phyloP scores from a whole-genome alignment of 306 rosid species.

The Styphnolobium japonicum region DNA sequence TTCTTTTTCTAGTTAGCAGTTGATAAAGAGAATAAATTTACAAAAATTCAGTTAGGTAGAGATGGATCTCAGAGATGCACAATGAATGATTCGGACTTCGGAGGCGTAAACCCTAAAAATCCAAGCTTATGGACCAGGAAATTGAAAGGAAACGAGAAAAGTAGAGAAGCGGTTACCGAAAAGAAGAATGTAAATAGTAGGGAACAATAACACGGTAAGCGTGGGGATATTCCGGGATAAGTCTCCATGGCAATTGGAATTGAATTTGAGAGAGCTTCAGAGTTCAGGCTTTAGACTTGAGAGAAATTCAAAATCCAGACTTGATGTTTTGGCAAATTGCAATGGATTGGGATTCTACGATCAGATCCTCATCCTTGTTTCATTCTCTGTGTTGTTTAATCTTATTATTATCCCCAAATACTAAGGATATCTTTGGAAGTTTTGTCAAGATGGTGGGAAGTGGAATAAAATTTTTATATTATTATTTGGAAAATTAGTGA shows the following conservation, averaged over 20 bases:
- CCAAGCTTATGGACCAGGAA: too few relatives aligned
- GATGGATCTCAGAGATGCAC: conserved; percentile 30
- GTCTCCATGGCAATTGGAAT: conserved; percentile 12
- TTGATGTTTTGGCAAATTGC: too few relatives aligned
- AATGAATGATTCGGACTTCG: too few relatives aligned
- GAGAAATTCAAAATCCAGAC: too few relatives aligned
- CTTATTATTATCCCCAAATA: too few relatives aligned
- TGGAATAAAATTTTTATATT: too few relatives aligned
- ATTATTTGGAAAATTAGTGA: too few relatives aligned
- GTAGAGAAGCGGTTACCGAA: conserved; percentile 35
- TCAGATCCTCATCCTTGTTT: neutral
- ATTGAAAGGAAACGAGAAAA: neutral
- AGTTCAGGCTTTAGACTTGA: too few relatives aligned
- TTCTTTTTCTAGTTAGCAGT: neutral
- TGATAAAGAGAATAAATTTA: neutral
- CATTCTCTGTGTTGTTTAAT: too few relatives aligned
- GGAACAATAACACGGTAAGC: conserved; percentile 25
- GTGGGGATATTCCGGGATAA: neutral
- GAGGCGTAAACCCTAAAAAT: conserved; percentile 21
- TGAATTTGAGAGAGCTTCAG: neutral
- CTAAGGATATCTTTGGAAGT: too few relatives aligned
- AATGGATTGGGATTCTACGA: neutral
- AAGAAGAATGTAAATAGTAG: conserved; percentile 36
- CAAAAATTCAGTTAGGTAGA: neutral
- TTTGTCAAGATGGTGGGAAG: too few relatives aligned